These are phyloP conservation scores for Lachnellula subtilissima DNA, from an alignment of 2,329 filamentous ascomycete species.

Conservation along the genomic window DNA sequence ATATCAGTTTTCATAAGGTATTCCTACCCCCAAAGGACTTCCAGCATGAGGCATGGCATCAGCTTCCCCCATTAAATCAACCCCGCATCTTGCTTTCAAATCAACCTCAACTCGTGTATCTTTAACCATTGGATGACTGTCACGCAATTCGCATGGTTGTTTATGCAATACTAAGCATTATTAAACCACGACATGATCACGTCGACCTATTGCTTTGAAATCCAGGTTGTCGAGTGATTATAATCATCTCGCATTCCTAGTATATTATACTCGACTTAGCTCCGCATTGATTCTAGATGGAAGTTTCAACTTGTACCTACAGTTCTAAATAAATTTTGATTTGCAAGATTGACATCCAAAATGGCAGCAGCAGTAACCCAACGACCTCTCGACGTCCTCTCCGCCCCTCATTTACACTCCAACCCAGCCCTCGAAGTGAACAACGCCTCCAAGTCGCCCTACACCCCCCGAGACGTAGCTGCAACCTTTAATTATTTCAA, in stretches of 20 bases:
- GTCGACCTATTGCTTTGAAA: background rate
- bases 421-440: background rate
- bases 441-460: background rate
- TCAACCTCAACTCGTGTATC: too few species aligned
- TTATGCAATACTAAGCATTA: background rate
- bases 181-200: background rate
- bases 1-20: background rate
- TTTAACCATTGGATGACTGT: background rate
- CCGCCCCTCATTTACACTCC: background rate
- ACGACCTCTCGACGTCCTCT: background rate
- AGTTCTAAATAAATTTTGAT: background rate
- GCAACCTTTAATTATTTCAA: slow-evolving; percentile 17
- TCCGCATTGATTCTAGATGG: too few species aligned
- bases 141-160: slow-evolving; percentile 2
- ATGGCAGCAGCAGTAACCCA: slow-evolving; percentile 2
- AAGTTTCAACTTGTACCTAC: background rate
- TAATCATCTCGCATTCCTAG: too few species aligned
- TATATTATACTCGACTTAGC: too few species aligned
- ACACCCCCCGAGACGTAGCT: slow-evolving; percentile 10
- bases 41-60: background rate
- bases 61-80: background rate
- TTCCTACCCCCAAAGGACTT: background rate
- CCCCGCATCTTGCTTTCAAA: background rate
- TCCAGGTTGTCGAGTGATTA: background rate
- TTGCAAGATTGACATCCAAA: background rate